A percentile compares a stretch with the other conserved stretches of the same genome.
phyloP scores from a whole-genome alignment of 2,329 filamentous ascomycete genomes.

The Phialophora expanda region DNA sequence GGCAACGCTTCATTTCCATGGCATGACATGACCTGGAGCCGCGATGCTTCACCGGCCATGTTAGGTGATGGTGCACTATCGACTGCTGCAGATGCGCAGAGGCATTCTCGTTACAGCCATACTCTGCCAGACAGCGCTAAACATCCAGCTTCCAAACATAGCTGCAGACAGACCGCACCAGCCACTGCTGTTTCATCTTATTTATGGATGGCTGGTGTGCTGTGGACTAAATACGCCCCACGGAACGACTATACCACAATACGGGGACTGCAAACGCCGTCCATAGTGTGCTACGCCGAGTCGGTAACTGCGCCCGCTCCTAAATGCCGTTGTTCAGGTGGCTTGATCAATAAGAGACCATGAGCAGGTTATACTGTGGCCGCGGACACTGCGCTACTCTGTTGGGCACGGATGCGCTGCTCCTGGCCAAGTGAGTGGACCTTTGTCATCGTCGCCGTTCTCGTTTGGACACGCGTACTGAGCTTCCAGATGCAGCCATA shows the following conservation, averaged over 20 bases:
- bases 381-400: neutral
- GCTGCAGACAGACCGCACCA: conserved; percentile 9
- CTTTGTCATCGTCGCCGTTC: neutral
- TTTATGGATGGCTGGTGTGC: neutral
- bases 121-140: neutral
- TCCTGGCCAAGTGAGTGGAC: neutral
- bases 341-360: neutral
- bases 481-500: neutral
- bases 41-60: neutral
- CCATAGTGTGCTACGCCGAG: neutral
- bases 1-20: neutral
- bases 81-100: neutral
- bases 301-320: neutral
- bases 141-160: neutral
- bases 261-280: neutral
- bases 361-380: neutral
- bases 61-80: neutral
- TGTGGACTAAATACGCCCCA: neutral
- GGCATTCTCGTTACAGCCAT: neutral
- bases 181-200: conserved; percentile 26
- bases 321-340: neutral
- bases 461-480: neutral
- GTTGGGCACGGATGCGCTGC: neutral
- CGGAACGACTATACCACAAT: neutral
- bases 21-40: neutral